Base-by-base conservation (phyloP, 768 basidiomycete genomes). In the Leccinum barrowsii region DNA sequence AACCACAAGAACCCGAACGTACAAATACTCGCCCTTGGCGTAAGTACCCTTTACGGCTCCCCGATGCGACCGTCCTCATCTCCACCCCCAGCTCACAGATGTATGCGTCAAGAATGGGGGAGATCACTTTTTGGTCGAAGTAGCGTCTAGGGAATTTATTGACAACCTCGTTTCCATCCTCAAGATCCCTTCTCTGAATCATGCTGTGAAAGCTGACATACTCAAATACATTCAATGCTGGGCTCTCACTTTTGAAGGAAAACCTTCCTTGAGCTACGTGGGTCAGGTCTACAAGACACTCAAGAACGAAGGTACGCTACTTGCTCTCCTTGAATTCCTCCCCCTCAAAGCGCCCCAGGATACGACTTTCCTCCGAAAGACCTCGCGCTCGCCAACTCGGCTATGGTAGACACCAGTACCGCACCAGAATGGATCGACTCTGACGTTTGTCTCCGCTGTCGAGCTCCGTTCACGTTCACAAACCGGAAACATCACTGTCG, bases 401-500 rank as follows among this genome's bases (percentile, higher is more conserved):
- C 87, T 12, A 92, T 94, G 90, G 89, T 93, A 5, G 90, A 94
- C 68, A 94, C 94, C 0, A 83, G 89, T 65, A 92, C 88, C 0
- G 91, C 97, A 0, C 97, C 97, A 2, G 92, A 96, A 70, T 99
- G 97, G 97, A 89, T 93, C 47, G 96, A 98, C 70, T 94, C 94
- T 0, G 93, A 97, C 49, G 84, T 94, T 15, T 99, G 97, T 71
- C 83, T 96, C 58, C 85, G 94, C 19, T 99, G 97, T 73, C 84
- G 97, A 17, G 87, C 90, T 0, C 72, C 92, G 0, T 99, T 99
- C 73, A 84, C 87, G 0, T 94, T 98, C 70, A 97, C 94, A 30
- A 98, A 98, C 70, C 84, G 97, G 52, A 98, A 98, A 70, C 97
- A 99, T 67, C 97, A 99, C 68, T 99, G 97, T 70, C 85, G 97